Evolutionary conservation across 2,329 filamentous ascomycete genomes (phyloP), one percentile per base, ranked within the genome.

Genomic region (Eurotiales sp.): DNA sequence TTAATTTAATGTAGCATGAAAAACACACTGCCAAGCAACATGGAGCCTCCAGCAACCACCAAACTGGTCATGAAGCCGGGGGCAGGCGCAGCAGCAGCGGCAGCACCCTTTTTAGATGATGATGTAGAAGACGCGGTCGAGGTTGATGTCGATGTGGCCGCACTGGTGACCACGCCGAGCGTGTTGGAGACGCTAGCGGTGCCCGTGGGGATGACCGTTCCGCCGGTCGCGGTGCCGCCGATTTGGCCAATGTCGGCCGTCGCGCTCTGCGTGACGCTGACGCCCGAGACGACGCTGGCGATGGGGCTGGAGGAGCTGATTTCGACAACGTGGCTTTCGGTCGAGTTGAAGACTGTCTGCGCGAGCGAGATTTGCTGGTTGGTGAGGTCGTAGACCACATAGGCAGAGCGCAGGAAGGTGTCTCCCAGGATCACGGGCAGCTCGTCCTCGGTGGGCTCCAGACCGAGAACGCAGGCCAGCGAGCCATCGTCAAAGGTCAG

Each of bases 321-420:
- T 29, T 55, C 53, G 21, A 55, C 53, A 23, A 55, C 15, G 34
- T 50, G 36, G 41, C 29, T 42, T 8, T 52, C 50, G 6, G 50
- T 52, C 61, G 50, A 21, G 22, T 85, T 81, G 66, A 82, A 84
- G 46, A 75, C 77, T 25, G 84, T 85, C 66, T 85, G 83, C 2
- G 84, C 85, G 23, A 88, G 67, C 2, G 82, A 84, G 58, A 89
- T 83, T 66, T 85, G 75, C 63, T 87, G 82, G 65, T 85, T 87
- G 36, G 76, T 79, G 22, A 88, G 72, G 64, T 88, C 84, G 64
- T 86, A 88, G 8, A 89, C 85, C 15, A 87, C 77, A 58, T 89
- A 89, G 0, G 85, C 85, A 17, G 83, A 86, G 36, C 86, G 76
- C 50, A 89, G 71, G 64, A 89, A 89, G 0, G 86, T 87, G 64